phyloP scores from a whole-genome alignment of 2,329 filamentous ascomycete genomes.

The Penicillium sp. region DNA sequence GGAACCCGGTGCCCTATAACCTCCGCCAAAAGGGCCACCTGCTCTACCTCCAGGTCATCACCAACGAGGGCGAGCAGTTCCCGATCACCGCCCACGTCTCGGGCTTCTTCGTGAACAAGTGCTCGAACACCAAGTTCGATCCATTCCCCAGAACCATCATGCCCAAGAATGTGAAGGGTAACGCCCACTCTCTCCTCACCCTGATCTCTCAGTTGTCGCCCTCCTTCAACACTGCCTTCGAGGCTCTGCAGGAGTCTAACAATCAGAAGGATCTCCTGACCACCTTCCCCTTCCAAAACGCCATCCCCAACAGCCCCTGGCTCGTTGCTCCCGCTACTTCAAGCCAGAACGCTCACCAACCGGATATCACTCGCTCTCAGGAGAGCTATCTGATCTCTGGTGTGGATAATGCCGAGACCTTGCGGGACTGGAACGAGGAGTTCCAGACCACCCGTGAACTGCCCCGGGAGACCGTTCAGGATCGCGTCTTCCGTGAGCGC shows the following conservation, averaged over 20 bases:
- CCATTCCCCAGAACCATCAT: constrained; percentile 75
- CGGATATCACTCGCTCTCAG: constrained; percentile 87
- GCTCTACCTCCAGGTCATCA: constrained; percentile 85
- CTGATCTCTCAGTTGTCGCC: constrained; percentile 79
- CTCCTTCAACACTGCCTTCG: constrained; percentile 77
- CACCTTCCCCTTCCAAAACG: constrained; percentile 94
- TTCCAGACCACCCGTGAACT: constrained; percentile 96
- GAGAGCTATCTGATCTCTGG: constrained; percentile 90
- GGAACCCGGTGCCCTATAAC: constrained; percentile 95
- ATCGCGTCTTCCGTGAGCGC: constrained; percentile 92
- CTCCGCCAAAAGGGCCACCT: constrained; percentile 90
- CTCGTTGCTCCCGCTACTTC: constrained; percentile 69
- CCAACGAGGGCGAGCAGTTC: constrained; percentile 91
- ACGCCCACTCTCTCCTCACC: constrained; percentile 82
- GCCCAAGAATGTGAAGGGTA: constrained; percentile 65
- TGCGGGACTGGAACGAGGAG: constrained; percentile 98
- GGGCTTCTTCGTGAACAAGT: constrained; percentile 97
- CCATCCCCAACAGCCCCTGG: constrained; percentile 91
- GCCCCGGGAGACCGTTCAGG: constrained; percentile 89
- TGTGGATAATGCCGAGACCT: constrained; percentile 88
- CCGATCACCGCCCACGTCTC: constrained; percentile 93
- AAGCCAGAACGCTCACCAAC: constrained; percentile 70
- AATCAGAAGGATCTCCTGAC: constrained; percentile 83
- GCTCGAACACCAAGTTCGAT: constrained; percentile 92
- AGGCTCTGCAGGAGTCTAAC: constrained; percentile 80